Evolutionary conservation across 345 rosid species (phyloP), one percentile per base, ranked within the genome.

Genomic region (Salix brachista): DNA sequence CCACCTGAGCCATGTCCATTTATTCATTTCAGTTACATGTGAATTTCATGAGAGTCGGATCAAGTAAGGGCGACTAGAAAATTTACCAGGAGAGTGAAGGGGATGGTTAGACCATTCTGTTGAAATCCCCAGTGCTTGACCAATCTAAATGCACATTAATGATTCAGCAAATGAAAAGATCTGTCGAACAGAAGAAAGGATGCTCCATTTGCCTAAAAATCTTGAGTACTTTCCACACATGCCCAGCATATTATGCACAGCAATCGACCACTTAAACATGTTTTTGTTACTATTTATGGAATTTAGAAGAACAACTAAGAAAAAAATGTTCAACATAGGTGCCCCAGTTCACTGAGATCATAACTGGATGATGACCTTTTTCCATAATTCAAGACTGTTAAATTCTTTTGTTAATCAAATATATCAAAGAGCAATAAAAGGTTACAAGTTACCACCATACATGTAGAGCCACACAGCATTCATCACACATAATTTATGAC

Each of bases 51-150:
- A 61, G 34, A 48, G 70, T 79, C 10, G 56, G 81, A 8, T 41
- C 32, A 54, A 4, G 5, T 0, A 25, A 1, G 3, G 25, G 48
- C 30, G 11, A 16, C 18, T 67, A 69, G 65, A 69, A 52, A 65
- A 77, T 87, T 82, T 77, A 96, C 99, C 99, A 48, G 97, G 91
- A 68, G 85, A 76, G 67, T 82, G 92, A 62, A 96, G 91, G 60
- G 97, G 85, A 85, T 93, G 99, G 79, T 85, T 86, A 69, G 96
- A 95, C 99, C 97, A 93, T 52, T 93, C 92, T 66, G 87, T 89
- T 28, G 94, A 89, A 72, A 95, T 84, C 79, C 98, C 99, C 70
- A 95, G 83, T 69, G 99, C 99, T 86, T 95, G 99, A 48, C 99
- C 94, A 71, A 96, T 89, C 99, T 96, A 56, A 66, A 37, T 46